A percentile compares a stretch with the other conserved stretches of the same genome.
These are phyloP conservation scores for Rhazya stricta DNA, from an alignment of 257 asterid genomes.

Conservation along the genomic window DNA sequence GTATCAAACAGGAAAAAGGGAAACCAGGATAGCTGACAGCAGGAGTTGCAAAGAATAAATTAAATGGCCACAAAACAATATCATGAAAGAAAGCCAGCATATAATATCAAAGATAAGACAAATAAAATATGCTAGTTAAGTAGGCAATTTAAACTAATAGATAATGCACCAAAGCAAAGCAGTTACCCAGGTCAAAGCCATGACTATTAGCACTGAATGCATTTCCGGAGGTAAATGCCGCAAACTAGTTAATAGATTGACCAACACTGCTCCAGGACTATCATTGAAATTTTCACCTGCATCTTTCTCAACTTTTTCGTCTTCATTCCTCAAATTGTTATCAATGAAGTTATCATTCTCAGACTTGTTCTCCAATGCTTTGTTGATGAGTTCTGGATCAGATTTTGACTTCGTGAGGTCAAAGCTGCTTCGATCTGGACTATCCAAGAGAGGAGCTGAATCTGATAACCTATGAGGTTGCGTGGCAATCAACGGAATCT, in stretches of 20 bases:
- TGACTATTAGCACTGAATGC: slow-evolving; percentile 92
- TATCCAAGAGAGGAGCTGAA: slow-evolving; percentile 86
- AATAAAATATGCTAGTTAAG: slow-evolving; percentile 3
- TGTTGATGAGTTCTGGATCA: slow-evolving; percentile 25
- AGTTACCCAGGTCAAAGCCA: slow-evolving; percentile 99
- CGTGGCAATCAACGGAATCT: slow-evolving; percentile 58
- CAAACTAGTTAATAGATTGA: slow-evolving; percentile 85
- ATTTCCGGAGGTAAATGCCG: slow-evolving; percentile 95
- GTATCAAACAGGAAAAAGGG: slow-evolving; percentile 98
- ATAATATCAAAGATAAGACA: not conserved
- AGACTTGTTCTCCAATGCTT: slow-evolving; percentile 33
- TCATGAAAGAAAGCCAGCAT: not conserved
- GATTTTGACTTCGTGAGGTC: slow-evolving; percentile 39
- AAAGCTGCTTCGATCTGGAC: slow-evolving; percentile 40
- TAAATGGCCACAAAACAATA: not conserved
- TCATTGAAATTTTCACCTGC: slow-evolving; percentile 45
- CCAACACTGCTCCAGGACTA: slow-evolving; percentile 97
- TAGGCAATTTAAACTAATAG: not conserved
- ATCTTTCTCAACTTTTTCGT: slow-evolving; percentile 40
- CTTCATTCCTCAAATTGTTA: slow-evolving; percentile 33
- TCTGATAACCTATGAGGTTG: slow-evolving; percentile 53
- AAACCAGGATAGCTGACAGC: slow-evolving; percentile 84
- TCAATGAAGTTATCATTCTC: slow-evolving; percentile 27
- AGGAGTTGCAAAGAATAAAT: slow-evolving; percentile 14
- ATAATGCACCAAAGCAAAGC: slow-evolving; percentile 12